A percentile compares a stretch with the other conserved stretches of the same genome.
phyloP scores from a whole-genome alignment of 805 yeast genomes.

The Limtongozyma cylindracea region DNA sequence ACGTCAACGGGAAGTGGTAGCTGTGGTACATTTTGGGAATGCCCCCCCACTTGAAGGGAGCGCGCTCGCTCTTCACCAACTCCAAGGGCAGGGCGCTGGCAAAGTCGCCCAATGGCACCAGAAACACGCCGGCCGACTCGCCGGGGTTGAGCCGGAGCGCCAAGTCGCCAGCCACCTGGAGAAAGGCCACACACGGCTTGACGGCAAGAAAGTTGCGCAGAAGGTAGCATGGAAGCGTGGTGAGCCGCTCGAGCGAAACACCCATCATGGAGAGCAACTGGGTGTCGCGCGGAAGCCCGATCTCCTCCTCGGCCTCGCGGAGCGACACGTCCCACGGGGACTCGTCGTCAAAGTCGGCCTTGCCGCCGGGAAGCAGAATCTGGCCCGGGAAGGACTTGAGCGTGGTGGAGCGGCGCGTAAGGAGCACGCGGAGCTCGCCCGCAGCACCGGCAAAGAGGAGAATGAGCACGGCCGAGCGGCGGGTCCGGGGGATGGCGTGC shows the following conservation, averaged over 20 bases:
- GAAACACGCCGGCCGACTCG: constrained; percentile 45
- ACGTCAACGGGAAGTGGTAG: constrained; percentile 29
- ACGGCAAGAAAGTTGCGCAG: constrained; percentile 70
- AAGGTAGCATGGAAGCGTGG: constrained; percentile 50
- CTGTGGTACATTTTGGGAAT: constrained; percentile 41
- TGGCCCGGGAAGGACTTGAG: constrained; percentile 69
- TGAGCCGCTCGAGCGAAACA: constrained; percentile 30
- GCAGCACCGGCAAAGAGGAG: constrained; percentile 44
- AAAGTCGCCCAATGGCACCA: constrained; percentile 44
- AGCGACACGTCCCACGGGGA: constrained; percentile 50
- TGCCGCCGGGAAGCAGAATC: constrained; percentile 85
- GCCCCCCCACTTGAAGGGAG: constrained; percentile 40
- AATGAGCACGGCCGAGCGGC: constrained; percentile 65
- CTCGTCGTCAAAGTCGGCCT: constrained; percentile 47
- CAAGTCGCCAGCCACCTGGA: constrained; percentile 3
- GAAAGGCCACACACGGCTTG: constrained; percentile 49
- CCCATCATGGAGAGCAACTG: constrained; percentile 17
- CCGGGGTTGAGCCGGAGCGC: constrained; percentile 42
- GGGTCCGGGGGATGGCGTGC: constrained; percentile 33
- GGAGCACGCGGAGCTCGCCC: constrained; percentile 54
- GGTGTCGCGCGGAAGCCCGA: constrained; percentile 37
- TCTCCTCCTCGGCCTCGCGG: constrained; percentile 73
- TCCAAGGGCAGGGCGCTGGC: constrained; percentile 7
- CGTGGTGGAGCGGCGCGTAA: constrained; percentile 53
- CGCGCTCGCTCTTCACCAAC: constrained; percentile 8